These are phyloP conservation scores for Canna indica DNA, from an alignment of 176 grass and related monocot genomes.

Conservation along the genomic window DNA sequence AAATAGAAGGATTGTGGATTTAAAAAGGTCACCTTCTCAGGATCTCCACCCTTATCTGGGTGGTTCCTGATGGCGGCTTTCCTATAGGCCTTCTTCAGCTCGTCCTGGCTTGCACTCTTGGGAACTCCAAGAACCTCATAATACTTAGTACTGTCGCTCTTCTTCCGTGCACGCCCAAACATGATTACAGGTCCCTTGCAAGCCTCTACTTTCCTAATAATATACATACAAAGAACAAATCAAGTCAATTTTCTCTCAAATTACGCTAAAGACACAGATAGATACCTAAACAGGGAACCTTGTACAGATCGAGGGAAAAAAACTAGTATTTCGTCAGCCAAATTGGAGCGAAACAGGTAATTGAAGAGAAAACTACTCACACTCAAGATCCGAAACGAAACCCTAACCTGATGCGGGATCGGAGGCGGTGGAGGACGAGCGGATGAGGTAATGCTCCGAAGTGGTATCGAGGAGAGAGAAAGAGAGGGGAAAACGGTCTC, in stretches of 20 bases:
- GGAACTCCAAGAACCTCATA: slow-evolving; percentile 88
- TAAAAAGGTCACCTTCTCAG: slow-evolving; percentile 54
- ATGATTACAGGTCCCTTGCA: slow-evolving; percentile 27
- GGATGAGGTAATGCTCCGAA: not conserved
- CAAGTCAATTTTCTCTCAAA: not conserved
- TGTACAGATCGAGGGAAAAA: not conserved
- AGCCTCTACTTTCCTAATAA: not conserved
- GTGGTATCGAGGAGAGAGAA: not conserved
- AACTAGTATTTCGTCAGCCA: not conserved
- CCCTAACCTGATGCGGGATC: not conserved
- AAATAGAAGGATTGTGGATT: not conserved
- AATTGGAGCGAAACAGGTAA: not conserved
- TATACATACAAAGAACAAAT: not conserved
- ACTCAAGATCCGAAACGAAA: not conserved
- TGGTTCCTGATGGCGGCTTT: slow-evolving; percentile 90
- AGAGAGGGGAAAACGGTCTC: not conserved
- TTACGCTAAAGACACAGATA: not conserved
- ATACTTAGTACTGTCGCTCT: slow-evolving; percentile 79
- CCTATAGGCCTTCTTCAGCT: slow-evolving; percentile 81
- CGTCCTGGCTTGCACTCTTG: slow-evolving; percentile 65
- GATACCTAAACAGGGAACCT: not conserved
- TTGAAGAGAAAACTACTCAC: not conserved
- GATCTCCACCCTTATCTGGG: slow-evolving; percentile 92
- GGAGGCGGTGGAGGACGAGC: not conserved
- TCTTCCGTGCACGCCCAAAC: slow-evolving; percentile 87